A percentile compares a stretch with the other conserved stretches of the same genome.
These are phyloP conservation scores for Raphanus sativus DNA, from an alignment of 345 rosid species.

Conservation along the genomic window DNA sequence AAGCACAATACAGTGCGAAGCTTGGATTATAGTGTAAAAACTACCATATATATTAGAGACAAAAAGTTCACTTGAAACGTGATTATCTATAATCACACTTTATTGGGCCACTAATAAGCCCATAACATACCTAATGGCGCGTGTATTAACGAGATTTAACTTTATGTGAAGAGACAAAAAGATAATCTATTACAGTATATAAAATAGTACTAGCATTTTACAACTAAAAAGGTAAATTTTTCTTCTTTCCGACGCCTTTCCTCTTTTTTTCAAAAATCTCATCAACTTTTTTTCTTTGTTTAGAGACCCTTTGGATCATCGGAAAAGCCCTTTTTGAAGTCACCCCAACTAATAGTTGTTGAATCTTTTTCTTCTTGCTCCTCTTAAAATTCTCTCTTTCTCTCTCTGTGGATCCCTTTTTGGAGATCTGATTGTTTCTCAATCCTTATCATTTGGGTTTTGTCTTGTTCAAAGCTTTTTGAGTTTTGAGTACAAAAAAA, in stretches of 20 bases:
- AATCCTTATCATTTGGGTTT: constrained; percentile 31
- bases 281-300: not conserved
- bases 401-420: not conserved
- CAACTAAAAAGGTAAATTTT: not conserved
- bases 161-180: not conserved
- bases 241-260: not conserved
- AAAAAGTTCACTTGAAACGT: not conserved
- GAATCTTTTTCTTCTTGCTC: not conserved
- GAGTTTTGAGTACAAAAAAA: constrained; percentile 30
- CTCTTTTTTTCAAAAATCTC: constrained; percentile 3
- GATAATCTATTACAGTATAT: not conserved
- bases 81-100: not conserved
- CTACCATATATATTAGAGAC: not conserved
- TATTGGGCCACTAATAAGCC: constrained; percentile 16
- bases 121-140: not conserved
- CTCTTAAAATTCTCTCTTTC: not conserved
- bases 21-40: too few species aligned
- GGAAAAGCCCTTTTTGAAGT: constrained; percentile 30
- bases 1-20: too few species aligned
- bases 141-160: not conserved
- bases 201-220: not conserved
- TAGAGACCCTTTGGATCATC: constrained; percentile 33
- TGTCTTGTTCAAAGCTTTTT: constrained; percentile 37
- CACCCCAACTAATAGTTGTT: constrained; percentile 3
- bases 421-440: constrained; percentile 12